Percentiles rank a stretch among this genome's conserved stretches.
Evolutionary conservation across 23 red algal genomes (phyloP).

Genomic region (Gracilaria domingensis): DNA sequence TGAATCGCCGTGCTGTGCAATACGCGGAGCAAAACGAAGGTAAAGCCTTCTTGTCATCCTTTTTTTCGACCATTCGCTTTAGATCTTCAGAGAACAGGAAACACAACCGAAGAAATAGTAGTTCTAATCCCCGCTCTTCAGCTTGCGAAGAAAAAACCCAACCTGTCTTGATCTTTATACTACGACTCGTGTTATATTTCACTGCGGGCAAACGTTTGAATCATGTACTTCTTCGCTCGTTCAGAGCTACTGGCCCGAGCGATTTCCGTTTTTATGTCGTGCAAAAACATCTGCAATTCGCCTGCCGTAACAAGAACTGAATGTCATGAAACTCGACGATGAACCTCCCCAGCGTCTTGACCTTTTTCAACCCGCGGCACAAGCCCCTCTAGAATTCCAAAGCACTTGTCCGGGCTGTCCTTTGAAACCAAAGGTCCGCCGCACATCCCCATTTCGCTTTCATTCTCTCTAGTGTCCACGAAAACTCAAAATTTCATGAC

Average conservation of each 20-base stretch:
- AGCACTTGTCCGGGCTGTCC: neutral
- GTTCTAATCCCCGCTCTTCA: neutral
- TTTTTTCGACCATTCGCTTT: slow-evolving; percentile 69
- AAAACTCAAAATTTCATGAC: slow-evolving; percentile 27
- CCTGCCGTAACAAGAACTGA: slow-evolving; percentile 45
- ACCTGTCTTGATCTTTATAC: too few relatives aligned
- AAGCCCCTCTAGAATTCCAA: slow-evolving; percentile 75
- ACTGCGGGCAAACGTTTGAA: neutral
- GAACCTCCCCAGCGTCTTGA: slow-evolving; percentile 23
- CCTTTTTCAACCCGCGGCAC: slow-evolving; percentile 58
- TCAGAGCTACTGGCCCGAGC: neutral
- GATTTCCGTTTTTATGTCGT: slow-evolving; percentile 67
- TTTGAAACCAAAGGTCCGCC: slow-evolving; percentile 67
- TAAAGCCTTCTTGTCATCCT: slow-evolving; percentile 63
- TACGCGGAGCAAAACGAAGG: slow-evolving; percentile 58
- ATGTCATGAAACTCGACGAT: slow-evolving; percentile 40
- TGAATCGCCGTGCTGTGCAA: slow-evolving; percentile 55
- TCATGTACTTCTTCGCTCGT: slow-evolving; percentile 13
- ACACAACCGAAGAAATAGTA: neutral
- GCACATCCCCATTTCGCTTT: slow-evolving; percentile 82
- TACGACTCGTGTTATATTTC: too few relatives aligned
- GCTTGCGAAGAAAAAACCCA: too few relatives aligned
- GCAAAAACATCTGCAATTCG: slow-evolving; percentile 67
- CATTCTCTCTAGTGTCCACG: slow-evolving; percentile 50
- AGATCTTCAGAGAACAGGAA: neutral